These are phyloP conservation scores for Ambispora gerdemannii DNA, from an alignment of 192 early-diverging fungal species.

Conservation along the genomic window DNA sequence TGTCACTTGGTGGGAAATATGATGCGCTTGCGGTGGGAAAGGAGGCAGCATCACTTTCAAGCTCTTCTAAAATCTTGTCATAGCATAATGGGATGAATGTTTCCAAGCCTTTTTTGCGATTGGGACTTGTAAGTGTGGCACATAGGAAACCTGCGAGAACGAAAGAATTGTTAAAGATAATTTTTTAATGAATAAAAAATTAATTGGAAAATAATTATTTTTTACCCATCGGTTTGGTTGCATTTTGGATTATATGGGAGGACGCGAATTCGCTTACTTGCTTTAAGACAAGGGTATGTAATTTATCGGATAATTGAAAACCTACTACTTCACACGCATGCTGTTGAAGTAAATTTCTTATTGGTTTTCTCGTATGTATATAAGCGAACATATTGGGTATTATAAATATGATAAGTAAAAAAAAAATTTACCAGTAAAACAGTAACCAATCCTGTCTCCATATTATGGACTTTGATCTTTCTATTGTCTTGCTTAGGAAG, in stretches of 20 bases:
- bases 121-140: constrained; percentile 39
- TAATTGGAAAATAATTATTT: not conserved
- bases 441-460: constrained; percentile 49
- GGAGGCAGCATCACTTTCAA: constrained; percentile 62
- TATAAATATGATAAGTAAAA: not conserved
- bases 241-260: constrained; percentile 61
- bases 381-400: too few species aligned
- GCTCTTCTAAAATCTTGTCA: constrained; percentile 56
- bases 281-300: constrained; percentile 61
- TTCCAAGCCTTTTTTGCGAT: constrained; percentile 47
- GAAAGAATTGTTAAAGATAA: not conserved
- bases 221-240: constrained; percentile 61
- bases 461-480: constrained; percentile 38
- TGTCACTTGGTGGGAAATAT: constrained; percentile 50
- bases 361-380: too few species aligned
- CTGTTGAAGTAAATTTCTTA: constrained; percentile 30
- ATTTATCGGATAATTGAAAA: constrained; percentile 58
- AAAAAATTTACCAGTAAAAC: constrained; percentile 43
- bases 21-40: constrained; percentile 46
- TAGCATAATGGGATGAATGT: constrained; percentile 59
- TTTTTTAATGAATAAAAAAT: not conserved
- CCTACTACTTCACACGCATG: constrained; percentile 68
- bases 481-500: constrained; percentile 62
- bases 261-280: constrained; percentile 60
- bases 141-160: constrained; percentile 36